These are phyloP conservation scores for Ophiostoma himal-ulmi DNA, from an alignment of 2,329 filamentous ascomycete species.

Conservation along the genomic window DNA sequence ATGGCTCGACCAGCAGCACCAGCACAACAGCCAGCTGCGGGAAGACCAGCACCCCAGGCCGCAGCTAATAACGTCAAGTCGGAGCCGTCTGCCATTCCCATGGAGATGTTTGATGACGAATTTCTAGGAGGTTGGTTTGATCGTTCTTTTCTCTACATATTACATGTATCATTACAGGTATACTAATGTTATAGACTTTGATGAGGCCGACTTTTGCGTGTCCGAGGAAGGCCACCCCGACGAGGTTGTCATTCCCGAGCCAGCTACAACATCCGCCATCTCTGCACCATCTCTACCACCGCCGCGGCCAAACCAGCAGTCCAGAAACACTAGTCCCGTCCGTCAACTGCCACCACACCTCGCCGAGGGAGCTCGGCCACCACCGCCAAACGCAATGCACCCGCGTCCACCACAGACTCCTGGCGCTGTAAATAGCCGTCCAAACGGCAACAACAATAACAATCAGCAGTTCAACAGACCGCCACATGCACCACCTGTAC, in stretches of 20 bases:
- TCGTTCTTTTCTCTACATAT: not conserved
- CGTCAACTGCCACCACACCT: constrained; percentile 26
- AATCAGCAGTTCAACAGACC: constrained; percentile 25
- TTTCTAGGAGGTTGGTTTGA: constrained; percentile 42
- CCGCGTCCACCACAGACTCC: constrained; percentile 26
- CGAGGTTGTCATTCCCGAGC: constrained; percentile 58
- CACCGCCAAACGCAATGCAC: not conserved
- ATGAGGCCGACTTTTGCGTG: constrained; percentile 70
- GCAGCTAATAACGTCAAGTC: constrained; percentile 10
- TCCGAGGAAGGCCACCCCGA: constrained; percentile 62
- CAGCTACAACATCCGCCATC: constrained; percentile 26
- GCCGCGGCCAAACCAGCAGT: constrained; percentile 27
- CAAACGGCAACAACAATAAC: constrained; percentile 18
- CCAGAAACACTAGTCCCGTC: constrained; percentile 24
- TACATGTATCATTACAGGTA: not conserved
- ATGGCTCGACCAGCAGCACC: not conserved
- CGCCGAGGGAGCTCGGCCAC: constrained; percentile 15
- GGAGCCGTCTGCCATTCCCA: not conserved
- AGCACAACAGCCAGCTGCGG: constrained; percentile 10
- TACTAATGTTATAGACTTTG: constrained; percentile 50
- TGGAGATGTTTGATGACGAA: constrained; percentile 36
- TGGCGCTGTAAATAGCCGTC: constrained; percentile 5
- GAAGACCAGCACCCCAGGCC: not conserved
- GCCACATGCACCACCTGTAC: not conserved
- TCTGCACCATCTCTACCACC: constrained; percentile 24